Conservation (phyloP, 345 rosid species). For the Fremontodendron californicum region DNA sequence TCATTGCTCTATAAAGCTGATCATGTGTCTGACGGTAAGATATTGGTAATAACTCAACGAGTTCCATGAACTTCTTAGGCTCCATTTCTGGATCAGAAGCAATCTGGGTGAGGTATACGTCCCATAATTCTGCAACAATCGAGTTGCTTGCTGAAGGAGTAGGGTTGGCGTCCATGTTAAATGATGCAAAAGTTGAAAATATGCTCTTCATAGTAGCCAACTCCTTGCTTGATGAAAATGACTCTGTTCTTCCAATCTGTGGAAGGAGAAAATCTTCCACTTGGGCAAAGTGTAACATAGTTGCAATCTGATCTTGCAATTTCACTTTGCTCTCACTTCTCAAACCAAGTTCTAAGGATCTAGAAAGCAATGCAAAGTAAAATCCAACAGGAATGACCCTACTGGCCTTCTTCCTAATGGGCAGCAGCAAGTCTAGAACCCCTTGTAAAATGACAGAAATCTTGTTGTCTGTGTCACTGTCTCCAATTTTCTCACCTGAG, state of each 20-base stretch:
- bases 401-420: constrained; percentile 38
- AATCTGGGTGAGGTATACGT: constrained; percentile 42
- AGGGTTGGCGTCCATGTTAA: constrained; percentile 28
- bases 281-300: constrained; percentile 47
- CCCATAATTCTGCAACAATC: constrained; percentile 61
- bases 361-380: constrained; percentile 58
- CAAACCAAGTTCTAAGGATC: constrained; percentile 23
- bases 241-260: constrained; percentile 17
- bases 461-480: constrained; percentile 8
- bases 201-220: constrained; percentile 52
- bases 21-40: constrained; percentile 59
- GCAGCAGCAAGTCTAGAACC: constrained; percentile 58
- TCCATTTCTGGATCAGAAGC: constrained; percentile 46
- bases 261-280: constrained; percentile 56
- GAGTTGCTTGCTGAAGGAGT: constrained; percentile 40
- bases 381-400: constrained; percentile 64
- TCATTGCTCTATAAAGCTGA: constrained; percentile 60
- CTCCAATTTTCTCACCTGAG: constrained; percentile 23
- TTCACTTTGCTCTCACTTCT: constrained; percentile 33
- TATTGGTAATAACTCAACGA: constrained; percentile 55
- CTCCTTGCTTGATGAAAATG: constrained; percentile 44
- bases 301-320: constrained; percentile 57
- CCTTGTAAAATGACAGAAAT: constrained; percentile 40
- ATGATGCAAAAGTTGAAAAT: constrained; percentile 43
- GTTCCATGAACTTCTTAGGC: constrained; percentile 44